Evolutionary conservation across 768 basidiomycete species (phyloP).

Genomic region (Phaffia australis): DNA sequence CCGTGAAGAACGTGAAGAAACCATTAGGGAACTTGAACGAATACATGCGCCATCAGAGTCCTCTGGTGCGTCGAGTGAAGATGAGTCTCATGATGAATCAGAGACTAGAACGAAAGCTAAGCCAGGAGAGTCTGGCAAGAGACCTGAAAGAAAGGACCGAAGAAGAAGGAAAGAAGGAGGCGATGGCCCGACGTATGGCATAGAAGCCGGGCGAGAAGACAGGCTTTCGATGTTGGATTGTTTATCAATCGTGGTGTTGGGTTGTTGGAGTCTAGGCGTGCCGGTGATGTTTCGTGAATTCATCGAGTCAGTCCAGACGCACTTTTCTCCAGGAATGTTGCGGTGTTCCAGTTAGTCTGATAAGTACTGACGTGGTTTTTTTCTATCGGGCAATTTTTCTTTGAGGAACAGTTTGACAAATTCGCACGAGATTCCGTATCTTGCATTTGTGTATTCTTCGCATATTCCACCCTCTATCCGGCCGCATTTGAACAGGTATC

Average conservation of each 20-base stretch:
- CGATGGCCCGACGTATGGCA: conserved; percentile 1
- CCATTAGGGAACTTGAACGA: conserved; percentile 23
- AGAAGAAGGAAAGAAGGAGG: conserved; percentile 6
- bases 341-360: too few species aligned
- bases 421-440: conserved; percentile 63
- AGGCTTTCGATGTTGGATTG: conserved; percentile 42
- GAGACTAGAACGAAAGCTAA: not conserved
- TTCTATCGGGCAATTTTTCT: conserved; percentile 6
- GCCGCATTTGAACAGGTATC: conserved; percentile 62
- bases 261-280: conserved; percentile 67
- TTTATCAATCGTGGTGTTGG: conserved; percentile 60
- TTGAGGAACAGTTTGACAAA: conserved; percentile 53
- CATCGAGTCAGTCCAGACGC: conserved; percentile 46
- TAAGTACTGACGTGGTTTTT: not conserved
- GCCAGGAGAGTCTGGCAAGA: too few species aligned
- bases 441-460: conserved; percentile 51
- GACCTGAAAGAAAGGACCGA: too few species aligned
- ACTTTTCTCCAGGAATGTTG: too few species aligned
- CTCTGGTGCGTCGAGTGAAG: conserved; percentile 22
- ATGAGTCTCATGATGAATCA: conserved; percentile 12
- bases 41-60: conserved; percentile 27
- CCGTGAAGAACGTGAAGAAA: conserved; percentile 2
- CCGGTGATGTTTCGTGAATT: conserved; percentile 69
- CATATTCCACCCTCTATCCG: conserved; percentile 54
- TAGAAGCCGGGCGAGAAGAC: too few species aligned